Percentiles rank a stretch among this genome's conserved stretches.
phyloP scores from a whole-genome alignment of 352 stramenopile species.

The Blastocystis sp. region DNA sequence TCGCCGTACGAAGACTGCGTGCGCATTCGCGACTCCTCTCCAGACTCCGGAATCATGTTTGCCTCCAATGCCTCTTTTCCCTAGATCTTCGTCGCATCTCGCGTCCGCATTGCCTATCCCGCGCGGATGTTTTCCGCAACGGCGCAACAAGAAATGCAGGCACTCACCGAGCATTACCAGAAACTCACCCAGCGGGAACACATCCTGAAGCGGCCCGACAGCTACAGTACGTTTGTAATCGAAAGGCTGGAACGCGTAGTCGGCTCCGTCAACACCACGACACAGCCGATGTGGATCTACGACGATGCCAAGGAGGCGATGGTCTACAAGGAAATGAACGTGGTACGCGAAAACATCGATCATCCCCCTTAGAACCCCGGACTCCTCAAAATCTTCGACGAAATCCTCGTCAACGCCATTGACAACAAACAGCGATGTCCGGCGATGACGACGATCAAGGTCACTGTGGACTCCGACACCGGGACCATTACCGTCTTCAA shows the following conservation, averaged over 20 bases:
- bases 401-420: slow-evolving; percentile 96
- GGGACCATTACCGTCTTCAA: slow-evolving; percentile 89
- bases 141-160: too few species aligned
- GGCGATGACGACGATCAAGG: slow-evolving; percentile 80
- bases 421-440: slow-evolving; percentile 99
- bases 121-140: too few species aligned
- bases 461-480: slow-evolving; percentile 78
- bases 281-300: slow-evolving; percentile 87
- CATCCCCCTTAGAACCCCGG: slow-evolving; percentile 65
- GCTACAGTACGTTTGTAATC: slow-evolving; percentile 74
- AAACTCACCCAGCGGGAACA: slow-evolving; percentile 96
- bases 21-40: too few species aligned
- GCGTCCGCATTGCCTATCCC: too few species aligned
- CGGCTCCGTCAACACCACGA: slow-evolving; percentile 83
- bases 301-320: slow-evolving; percentile 79
- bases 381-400: slow-evolving; percentile 96
- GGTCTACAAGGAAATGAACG: slow-evolving; percentile 80
- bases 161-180: slow-evolving; percentile 79
- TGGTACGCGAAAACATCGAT: slow-evolving; percentile 54
- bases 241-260: slow-evolving; percentile 63
- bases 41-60: too few species aligned
- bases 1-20: too few species aligned
- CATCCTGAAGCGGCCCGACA: slow-evolving; percentile 93
- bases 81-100: too few species aligned
- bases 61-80: too few species aligned